phyloP scores from a whole-genome alignment of 257 asterid genomes.

The Lithospermum erythrorhizon region DNA sequence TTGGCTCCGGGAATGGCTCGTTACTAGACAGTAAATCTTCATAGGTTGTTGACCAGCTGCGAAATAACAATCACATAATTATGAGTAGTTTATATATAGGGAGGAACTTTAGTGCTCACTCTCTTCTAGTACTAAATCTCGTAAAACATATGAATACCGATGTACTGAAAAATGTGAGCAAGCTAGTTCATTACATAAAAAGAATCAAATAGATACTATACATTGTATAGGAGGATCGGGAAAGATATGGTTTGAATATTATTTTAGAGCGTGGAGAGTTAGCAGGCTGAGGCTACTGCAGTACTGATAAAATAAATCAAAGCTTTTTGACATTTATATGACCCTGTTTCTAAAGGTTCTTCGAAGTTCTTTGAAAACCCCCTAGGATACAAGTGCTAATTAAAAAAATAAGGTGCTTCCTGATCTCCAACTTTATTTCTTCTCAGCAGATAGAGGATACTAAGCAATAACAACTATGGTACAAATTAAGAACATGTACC shows the following conservation, averaged over 20 bases:
- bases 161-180: too few species aligned
- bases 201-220: too few species aligned
- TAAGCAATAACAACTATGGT: not conserved
- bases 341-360: not conserved
- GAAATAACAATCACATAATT: slow-evolving; percentile 8
- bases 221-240: too few species aligned
- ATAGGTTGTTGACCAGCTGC: slow-evolving; percentile 85
- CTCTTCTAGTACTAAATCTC: not conserved
- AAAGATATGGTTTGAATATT: too few species aligned
- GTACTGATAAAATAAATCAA: too few species aligned
- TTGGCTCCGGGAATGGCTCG: slow-evolving; percentile 58
- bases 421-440: not conserved
- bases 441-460: not conserved
- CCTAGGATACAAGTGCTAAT: too few species aligned
- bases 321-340: too few species aligned
- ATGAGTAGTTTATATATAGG: not conserved
- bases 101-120: not conserved
- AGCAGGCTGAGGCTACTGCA: too few species aligned
- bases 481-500: slow-evolving; percentile 22
- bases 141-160: not conserved
- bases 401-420: not conserved
- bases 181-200: too few species aligned
- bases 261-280: too few species aligned
- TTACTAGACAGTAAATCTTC: slow-evolving; percentile 80
- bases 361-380: too few species aligned